Conservation (phyloP, 768 basidiomycete species). For the Lentinus brumalis region DNA sequence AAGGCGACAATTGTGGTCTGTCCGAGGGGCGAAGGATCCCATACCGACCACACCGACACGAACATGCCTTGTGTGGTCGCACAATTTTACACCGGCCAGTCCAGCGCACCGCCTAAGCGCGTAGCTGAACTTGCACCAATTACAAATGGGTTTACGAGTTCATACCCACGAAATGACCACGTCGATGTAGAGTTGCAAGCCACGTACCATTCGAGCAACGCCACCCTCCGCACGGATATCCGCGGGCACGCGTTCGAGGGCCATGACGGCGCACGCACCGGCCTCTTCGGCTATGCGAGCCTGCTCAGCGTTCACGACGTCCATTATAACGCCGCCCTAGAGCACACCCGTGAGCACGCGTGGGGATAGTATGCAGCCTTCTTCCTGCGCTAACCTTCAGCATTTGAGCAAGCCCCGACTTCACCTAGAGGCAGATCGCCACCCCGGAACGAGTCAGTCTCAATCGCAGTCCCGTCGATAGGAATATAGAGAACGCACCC, state of each 20-base stretch:
- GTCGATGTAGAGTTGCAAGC: background rate
- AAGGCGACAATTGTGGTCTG: too few species aligned
- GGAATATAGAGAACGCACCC: constrained; percentile 42
- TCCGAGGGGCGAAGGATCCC: too few species aligned
- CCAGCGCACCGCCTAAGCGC: background rate
- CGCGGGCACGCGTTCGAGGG: constrained; percentile 91
- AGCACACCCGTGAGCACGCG: constrained; percentile 1
- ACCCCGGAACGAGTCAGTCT: background rate
- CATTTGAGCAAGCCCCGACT: constrained; percentile 96
- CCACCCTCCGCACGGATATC: constrained; percentile 92
- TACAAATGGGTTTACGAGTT: too few species aligned
- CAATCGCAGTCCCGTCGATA: background rate
- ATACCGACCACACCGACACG: too few species aligned
- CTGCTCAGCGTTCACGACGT: constrained; percentile 85
- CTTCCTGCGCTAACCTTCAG: constrained; percentile 57
- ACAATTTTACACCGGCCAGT: too few species aligned
- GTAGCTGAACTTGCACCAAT: background rate
- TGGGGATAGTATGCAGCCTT: background rate
- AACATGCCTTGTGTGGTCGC: too few species aligned
- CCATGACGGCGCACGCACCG: constrained; percentile 98
- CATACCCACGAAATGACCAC: background rate
- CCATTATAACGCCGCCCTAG: constrained; percentile 92
- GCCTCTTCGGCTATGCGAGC: constrained; percentile 97
- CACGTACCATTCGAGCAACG: constrained; percentile 90
- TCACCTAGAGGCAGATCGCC: constrained; percentile 55